These are phyloP conservation scores for Parietaria judaica DNA, from an alignment of 306 rosid genomes.

Conservation along the genomic window DNA sequence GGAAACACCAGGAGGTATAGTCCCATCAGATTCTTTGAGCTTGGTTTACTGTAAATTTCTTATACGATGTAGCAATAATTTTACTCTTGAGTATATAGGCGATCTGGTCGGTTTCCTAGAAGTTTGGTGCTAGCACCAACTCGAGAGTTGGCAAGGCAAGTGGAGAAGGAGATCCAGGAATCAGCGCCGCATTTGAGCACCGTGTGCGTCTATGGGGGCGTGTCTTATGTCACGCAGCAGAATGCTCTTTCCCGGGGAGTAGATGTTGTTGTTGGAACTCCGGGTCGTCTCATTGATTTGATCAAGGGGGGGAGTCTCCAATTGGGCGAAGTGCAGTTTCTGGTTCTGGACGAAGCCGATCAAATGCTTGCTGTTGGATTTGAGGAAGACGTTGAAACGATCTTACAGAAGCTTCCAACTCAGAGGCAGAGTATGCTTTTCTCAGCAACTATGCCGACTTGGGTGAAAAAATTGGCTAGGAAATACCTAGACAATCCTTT, in stretches of 20 bases:
- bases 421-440: constrained; percentile 90
- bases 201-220: constrained; percentile 95
- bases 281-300: constrained; percentile 89
- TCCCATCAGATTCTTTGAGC: not conserved
- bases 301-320: constrained; percentile 80
- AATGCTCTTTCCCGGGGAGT: constrained; percentile 89
- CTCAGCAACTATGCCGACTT: constrained; percentile 90
- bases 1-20: constrained; percentile 46
- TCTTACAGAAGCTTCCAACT: constrained; percentile 69
- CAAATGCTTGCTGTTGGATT: constrained; percentile 99
- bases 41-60: not conserved
- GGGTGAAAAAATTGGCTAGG: constrained; percentile 89
- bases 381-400: constrained; percentile 94
- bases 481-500: constrained; percentile 78
- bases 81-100: constrained; percentile 29
- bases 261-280: constrained; percentile 98
- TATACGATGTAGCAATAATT: not conserved
- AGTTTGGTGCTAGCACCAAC: constrained; percentile 90
- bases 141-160: constrained; percentile 93
- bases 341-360: constrained; percentile 99
- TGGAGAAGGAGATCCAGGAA: constrained; percentile 92
- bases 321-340: constrained; percentile 61
- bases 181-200: constrained; percentile 85
- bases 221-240: constrained; percentile 75
- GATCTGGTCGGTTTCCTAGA: constrained; percentile 68